Conservation (phyloP, 1,284 basidiomycete species). For the Ganoderma meredithae region DNA sequence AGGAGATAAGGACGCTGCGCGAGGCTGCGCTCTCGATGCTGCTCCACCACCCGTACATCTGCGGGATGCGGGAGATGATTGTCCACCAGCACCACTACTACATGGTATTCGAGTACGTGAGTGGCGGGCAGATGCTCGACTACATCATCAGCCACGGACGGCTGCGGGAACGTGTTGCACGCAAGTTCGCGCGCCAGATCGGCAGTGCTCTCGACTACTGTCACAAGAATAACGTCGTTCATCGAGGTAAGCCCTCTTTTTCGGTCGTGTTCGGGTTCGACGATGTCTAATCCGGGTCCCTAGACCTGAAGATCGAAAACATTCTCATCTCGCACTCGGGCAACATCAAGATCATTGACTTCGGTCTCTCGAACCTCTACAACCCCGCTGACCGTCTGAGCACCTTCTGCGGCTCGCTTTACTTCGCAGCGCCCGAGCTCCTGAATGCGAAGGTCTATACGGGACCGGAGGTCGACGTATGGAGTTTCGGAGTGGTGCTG, state of each 20-base stretch:
- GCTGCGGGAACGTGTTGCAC: conserved; percentile 91
- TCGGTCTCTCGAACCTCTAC: conserved; percentile 97
- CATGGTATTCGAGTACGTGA: conserved; percentile 99
- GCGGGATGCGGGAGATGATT: conserved; percentile 99
- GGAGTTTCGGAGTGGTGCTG: conserved; percentile 98
- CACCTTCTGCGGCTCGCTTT: conserved; percentile 97
- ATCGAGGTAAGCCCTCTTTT: conserved; percentile 68
- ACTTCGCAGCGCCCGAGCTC: conserved; percentile 97
- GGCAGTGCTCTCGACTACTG: conserved; percentile 96
- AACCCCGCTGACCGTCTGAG: conserved; percentile 85
- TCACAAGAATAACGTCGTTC: conserved; percentile 97
- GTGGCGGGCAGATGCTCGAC: conserved; percentile 99
- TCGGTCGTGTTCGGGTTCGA: background rate
- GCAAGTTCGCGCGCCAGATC: conserved; percentile 98
- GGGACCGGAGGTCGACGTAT: conserved; percentile 97
- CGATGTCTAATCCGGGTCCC: background rate
- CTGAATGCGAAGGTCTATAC: conserved; percentile 97
- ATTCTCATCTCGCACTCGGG: conserved; percentile 98
- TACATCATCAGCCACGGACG: conserved; percentile 99
- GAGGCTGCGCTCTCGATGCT: conserved; percentile 95
- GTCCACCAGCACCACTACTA: conserved; percentile 97
- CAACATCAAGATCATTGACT: conserved; percentile 99
- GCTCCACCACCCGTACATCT: conserved; percentile 98
- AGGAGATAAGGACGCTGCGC: conserved; percentile 95
- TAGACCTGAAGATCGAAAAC: conserved; percentile 98